Conservation (phyloP, 2,329 filamentous ascomycete genomes). For the Monosporascus cannonballus region DNA sequence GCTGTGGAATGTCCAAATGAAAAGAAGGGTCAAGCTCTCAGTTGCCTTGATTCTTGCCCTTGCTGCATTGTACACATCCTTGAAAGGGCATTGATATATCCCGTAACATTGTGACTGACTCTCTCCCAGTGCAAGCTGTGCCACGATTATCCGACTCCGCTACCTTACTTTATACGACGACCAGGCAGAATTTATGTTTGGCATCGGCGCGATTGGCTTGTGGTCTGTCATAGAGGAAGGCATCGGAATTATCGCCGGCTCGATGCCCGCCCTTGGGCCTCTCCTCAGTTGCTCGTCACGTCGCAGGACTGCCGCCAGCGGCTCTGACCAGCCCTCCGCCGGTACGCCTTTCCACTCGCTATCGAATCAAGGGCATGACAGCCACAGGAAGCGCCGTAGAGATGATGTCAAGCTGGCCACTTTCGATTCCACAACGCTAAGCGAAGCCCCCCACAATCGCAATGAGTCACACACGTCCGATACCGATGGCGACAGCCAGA, state of each 20-base stretch:
- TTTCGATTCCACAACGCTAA: not conserved
- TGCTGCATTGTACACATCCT: constrained; percentile 32
- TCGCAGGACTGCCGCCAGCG: too few relatives aligned
- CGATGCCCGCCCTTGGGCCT: constrained; percentile 38
- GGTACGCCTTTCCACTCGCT: too few relatives aligned
- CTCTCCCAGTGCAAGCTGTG: constrained; percentile 25
- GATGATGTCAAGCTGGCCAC: not conserved
- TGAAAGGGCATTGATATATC: too few relatives aligned
- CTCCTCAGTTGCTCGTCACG: constrained; percentile 22
- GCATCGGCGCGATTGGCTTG: constrained; percentile 29
- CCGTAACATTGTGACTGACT: constrained; percentile 3
- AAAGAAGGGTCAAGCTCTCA: constrained; percentile 36
- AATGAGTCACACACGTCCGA: not conserved
- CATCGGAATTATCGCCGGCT: constrained; percentile 43
- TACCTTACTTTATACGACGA: constrained; percentile 35
- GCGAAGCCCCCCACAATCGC: constrained; percentile 1
- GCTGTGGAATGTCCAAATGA: constrained; percentile 36
- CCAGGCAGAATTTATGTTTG: constrained; percentile 32
- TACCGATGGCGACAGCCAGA: constrained; percentile 27
- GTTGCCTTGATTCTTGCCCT: constrained; percentile 36
- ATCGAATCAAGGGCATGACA: not conserved
- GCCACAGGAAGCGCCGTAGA: not conserved
- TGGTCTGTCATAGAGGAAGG: constrained; percentile 44
- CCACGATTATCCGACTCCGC: constrained; percentile 35
- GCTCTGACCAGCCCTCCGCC: too few relatives aligned